Conservation (phyloP, 495 filamentous ascomycete genomes). For the Penicillium steckii region DNA sequence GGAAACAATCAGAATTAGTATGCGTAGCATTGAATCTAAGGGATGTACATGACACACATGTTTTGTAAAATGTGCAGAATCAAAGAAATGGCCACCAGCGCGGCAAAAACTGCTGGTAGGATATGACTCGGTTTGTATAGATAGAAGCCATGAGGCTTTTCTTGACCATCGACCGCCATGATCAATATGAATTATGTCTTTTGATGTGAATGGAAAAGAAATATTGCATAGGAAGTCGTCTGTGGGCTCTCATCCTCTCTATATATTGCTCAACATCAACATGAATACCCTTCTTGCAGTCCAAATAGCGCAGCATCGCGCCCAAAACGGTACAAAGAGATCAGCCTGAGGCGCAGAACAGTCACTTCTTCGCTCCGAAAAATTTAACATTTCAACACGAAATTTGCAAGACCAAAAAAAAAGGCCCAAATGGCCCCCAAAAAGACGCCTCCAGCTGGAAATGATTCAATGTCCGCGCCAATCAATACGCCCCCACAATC, state of each 20-base stretch:
- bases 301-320: conserved; percentile 3
- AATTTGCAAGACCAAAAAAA: not conserved
- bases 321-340: not conserved
- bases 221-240: not conserved
- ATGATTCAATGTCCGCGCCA: not conserved
- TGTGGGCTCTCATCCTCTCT: not conserved
- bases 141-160: conserved; percentile 20
- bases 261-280: not conserved
- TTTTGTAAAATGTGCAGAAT: conserved; percentile 40
- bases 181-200: too few species aligned
- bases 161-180: not conserved
- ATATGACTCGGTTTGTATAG: conserved; percentile 39
- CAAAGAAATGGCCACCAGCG: conserved; percentile 32
- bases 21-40: not conserved
- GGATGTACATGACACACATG: conserved; percentile 19
- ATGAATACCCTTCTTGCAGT: not conserved
- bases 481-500: not conserved
- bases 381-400: not conserved
- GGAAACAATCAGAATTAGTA: not conserved
- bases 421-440: not conserved
- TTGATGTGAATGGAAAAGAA: not conserved
- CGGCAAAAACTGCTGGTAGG: conserved; percentile 39
- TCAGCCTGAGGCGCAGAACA: conserved; percentile 3
- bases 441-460: not conserved
- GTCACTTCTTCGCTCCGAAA: not conserved